A percentile compares a stretch with the other conserved stretches of the same genome.
Evolutionary conservation across 768 basidiomycete species (phyloP).

Genomic region (Suillus tomentosus): DNA sequence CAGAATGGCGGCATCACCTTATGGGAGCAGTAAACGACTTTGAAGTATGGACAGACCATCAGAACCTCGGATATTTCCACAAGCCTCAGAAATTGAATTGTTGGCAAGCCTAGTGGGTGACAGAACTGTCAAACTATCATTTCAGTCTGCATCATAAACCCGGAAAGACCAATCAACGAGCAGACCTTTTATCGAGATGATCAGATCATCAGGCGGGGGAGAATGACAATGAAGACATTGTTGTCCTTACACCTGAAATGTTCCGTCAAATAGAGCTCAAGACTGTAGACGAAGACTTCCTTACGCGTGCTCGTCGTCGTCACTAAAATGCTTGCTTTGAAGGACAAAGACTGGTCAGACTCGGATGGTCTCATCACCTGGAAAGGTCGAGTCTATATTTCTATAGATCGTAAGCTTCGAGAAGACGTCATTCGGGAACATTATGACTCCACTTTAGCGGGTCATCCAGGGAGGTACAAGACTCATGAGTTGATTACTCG

Average conservation of each 20-base stretch:
- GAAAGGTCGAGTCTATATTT: conserved; percentile 23
- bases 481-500: conserved; percentile 17
- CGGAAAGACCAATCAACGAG: conserved; percentile 23
- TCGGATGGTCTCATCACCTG: no score
- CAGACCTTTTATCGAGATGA: conserved; percentile 31
- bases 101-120: conserved; percentile 45
- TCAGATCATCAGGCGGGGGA: conserved; percentile 22
- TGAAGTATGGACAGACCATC: conserved; percentile 8
- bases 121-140: conserved; percentile 37
- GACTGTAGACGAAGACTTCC: background rate
- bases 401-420: background rate
- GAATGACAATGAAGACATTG: conserved; percentile 23
- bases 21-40: background rate
- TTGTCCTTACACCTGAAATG: conserved; percentile 18
- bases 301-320: background rate
- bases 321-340: background rate
- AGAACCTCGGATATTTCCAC: conserved; percentile 47
- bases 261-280: conserved; percentile 2
- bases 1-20: conserved; percentile 30
- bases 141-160: conserved; percentile 35
- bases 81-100: conserved; percentile 40
- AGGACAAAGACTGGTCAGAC: background rate
- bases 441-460: background rate
- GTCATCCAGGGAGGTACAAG: conserved; percentile 3
- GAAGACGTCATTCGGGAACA: conserved; percentile 1